These are phyloP conservation scores for Spergularia bocconei DNA, from an alignment of 148 eudicot genomes.

Conservation along the genomic window DNA sequence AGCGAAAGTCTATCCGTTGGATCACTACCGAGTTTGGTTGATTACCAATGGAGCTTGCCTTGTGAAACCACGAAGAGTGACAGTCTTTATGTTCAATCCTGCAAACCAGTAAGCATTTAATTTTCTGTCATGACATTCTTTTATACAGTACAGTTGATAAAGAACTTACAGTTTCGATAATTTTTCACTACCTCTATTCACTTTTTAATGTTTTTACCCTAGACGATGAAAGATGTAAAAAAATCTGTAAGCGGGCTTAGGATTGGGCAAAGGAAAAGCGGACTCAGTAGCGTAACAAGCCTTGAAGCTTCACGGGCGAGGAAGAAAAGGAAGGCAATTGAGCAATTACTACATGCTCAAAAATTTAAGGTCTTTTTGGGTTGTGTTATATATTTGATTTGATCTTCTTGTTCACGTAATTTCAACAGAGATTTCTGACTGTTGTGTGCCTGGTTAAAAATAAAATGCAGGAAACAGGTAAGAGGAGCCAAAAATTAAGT, in stretches of 20 bases:
- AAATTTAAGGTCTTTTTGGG: conserved; percentile 13
- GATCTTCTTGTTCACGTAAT: background rate
- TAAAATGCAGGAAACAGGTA: conserved; percentile 35
- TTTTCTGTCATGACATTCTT: background rate
- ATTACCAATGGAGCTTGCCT: conserved; percentile 24
- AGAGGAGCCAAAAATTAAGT: conserved; percentile 54
- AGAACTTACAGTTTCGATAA: background rate
- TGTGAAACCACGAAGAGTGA: conserved; percentile 29
- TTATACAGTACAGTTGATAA: background rate
- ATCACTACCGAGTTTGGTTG: conserved; percentile 21
- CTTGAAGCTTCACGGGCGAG: conserved; percentile 12
- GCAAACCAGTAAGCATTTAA: conserved; percentile 23
- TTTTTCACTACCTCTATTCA: background rate
- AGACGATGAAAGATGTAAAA: conserved; percentile 26
- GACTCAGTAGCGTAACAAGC: conserved; percentile 12
- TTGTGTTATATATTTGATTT: background rate
- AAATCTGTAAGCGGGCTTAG: conserved; percentile 16
- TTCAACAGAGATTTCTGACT: background rate
- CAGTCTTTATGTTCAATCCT: conserved; percentile 21
- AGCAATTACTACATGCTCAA: conserved; percentile 25
- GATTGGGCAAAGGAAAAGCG: conserved; percentile 14
- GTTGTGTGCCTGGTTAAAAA: background rate
- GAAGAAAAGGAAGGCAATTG: conserved; percentile 28
- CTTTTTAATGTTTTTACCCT: background rate
- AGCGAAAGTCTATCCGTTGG: conserved; percentile 18